Evolutionary conservation across 805 yeast genomes (phyloP), one percentile per base, ranked within the genome.

Genomic region (Schwanniomyces yamadae): DNA sequence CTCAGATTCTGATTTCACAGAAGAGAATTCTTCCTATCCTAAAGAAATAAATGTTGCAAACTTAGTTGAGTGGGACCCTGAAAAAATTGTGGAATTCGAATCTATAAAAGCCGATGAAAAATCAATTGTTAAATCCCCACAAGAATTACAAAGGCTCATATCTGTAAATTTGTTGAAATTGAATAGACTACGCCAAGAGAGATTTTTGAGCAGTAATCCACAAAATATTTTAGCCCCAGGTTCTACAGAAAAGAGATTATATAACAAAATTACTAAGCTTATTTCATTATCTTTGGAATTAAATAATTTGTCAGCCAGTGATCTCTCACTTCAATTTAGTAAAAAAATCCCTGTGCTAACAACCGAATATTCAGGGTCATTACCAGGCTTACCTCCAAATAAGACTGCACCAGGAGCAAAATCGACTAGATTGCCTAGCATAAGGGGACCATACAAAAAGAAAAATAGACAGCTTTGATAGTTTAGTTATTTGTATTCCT

Each of bases 341-440:
- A 58, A 63, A 26, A 60, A 59, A 16, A 55, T 90, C 31, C 95
- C 96, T 1, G 81, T 84, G 0, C 69, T 84, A 38, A 79, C 79
- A 53, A 75, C 80, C 16, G 86, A 82, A 45, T 89, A 86, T 52
- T 63, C 75, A 23, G 97, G 97, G 31, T 73, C 83, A 1, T 69
- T 90, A 51, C 96, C 96, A 1, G 84, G 85, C 2, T 55, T 70
- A 3, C 47, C 70, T 26, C 42, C 63, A 21, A 36, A 50, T 10
- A 50, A 54, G 32, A 51, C 44, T 23, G 31, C 42, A 6, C 22
- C 42, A 16, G 33, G 34, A n/a, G 25, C 37, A 12, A 54, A 53
- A 30, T 42, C 58, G 10, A 39, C 57, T 23, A 57, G 71, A 39
- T 54, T 66, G 40, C 63, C 70, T 12, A 63, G 61, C 30, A 59